phyloP scores from a whole-genome alignment of 2,329 filamentous ascomycete species.

The Beauveria brongniartii region DNA sequence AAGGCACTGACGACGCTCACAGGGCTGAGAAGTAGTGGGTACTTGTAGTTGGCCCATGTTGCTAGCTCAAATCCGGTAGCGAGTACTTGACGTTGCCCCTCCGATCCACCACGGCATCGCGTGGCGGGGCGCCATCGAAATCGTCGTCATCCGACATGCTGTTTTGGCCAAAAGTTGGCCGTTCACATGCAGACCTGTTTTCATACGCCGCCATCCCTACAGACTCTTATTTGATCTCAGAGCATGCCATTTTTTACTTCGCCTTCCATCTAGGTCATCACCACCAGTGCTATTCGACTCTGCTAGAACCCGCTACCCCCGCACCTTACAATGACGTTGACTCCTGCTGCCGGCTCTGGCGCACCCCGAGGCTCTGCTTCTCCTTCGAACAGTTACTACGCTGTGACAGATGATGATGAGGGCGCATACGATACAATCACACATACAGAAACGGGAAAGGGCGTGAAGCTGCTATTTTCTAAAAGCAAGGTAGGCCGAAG shows the following conservation, averaged over 20 bases:
- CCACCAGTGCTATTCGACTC: neutral
- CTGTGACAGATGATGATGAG: conserved; percentile 93
- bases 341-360: neutral
- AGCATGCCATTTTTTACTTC: neutral
- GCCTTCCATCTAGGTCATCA: neutral
- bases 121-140: conserved; percentile 3
- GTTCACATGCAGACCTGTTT: neutral
- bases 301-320: neutral
- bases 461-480: conserved; percentile 88
- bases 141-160: conserved; percentile 6
- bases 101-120: neutral
- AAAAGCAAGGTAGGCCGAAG: conserved; percentile 89
- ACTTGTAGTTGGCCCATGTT: neutral
- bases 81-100: conserved; percentile 3
- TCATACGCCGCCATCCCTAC: neutral
- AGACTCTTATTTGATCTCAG: too few relatives aligned
- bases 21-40: conserved; percentile 6
- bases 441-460: conserved; percentile 65
- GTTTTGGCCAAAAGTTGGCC: neutral
- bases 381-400: conserved; percentile 84
- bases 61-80: neutral
- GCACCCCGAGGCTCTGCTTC: conserved; percentile 35
- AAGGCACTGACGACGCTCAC: conserved; percentile 8
- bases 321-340: neutral
- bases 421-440: conserved; percentile 91